A percentile compares a stretch with the other conserved stretches of the same genome.
Evolutionary conservation across 1,284 basidiomycete species (phyloP).

Genomic region (Sporisorium reilianum): DNA sequence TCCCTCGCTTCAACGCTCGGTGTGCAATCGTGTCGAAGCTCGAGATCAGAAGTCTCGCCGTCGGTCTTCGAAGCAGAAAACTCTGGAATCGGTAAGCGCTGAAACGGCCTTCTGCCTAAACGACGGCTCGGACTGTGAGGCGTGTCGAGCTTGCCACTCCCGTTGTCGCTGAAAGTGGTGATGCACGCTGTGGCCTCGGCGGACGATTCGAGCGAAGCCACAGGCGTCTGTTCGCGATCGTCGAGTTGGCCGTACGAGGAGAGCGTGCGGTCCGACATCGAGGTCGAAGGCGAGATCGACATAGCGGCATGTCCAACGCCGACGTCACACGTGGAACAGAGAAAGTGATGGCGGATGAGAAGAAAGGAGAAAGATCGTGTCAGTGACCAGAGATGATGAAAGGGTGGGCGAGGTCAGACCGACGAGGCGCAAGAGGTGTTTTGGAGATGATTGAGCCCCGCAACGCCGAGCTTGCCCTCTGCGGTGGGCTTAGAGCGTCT

Average conservation of each 20-base stretch:
- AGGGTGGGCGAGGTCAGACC: neutral
- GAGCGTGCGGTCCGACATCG: conserved; percentile 6
- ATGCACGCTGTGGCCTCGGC: conserved; percentile 1
- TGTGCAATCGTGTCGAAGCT: neutral
- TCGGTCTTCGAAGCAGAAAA: neutral
- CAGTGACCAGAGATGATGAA: neutral
- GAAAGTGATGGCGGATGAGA: neutral
- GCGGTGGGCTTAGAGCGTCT: too few relatives aligned
- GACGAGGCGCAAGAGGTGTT: neutral
- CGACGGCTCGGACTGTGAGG: neutral
- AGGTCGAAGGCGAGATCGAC: conserved; percentile 10
- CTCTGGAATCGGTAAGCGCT: conserved; percentile 11
- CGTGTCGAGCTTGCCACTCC: neutral
- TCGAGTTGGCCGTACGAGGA: conserved; percentile 1
- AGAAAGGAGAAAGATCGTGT: neutral
- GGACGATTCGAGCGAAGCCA: conserved; percentile 4
- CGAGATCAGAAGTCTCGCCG: neutral
- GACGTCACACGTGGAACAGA: neutral
- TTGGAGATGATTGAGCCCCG: neutral
- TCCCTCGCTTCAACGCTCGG: neutral
- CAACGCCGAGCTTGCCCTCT: neutral
- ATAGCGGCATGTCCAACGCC: neutral
- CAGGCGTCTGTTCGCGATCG: neutral
- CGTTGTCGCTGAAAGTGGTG: neutral
- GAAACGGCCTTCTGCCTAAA: conserved; percentile 6